Percentiles rank a stretch among this genome's conserved stretches.
Evolutionary conservation across 805 yeast species (phyloP).

Genomic region (Kodamaea fukazawae): DNA sequence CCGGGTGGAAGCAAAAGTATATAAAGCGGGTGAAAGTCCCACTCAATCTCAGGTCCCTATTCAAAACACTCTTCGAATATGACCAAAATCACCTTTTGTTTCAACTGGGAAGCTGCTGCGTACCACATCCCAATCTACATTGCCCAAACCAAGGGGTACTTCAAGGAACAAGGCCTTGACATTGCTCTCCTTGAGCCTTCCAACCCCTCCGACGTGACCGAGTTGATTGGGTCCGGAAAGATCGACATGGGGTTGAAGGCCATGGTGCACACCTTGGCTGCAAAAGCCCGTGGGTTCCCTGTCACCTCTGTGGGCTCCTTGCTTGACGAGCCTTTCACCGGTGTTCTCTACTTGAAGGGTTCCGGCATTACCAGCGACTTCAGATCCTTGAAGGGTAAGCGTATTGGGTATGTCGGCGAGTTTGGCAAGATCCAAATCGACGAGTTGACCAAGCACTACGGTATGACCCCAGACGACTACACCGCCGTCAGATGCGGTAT

Average conservation of each 20-base stretch:
- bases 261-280: constrained; percentile 59
- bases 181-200: constrained; percentile 54
- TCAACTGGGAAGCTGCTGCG: constrained; percentile 56
- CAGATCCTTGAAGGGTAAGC: constrained; percentile 50
- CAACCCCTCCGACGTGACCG: constrained; percentile 58
- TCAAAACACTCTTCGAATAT: constrained; percentile 26
- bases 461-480: constrained; percentile 54
- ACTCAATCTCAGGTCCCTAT: too few species aligned
- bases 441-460: constrained; percentile 53
- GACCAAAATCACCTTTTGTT: constrained; percentile 48
- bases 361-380: constrained; percentile 52
- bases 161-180: constrained; percentile 49
- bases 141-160: constrained; percentile 50
- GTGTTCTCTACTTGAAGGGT: constrained; percentile 49
- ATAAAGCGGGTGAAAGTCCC: background rate
- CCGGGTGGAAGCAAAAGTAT: background rate
- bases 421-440: constrained; percentile 59
- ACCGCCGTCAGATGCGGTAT: constrained; percentile 59
- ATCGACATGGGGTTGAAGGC: constrained; percentile 60
- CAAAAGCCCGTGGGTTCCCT: constrained; percentile 56
- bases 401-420: constrained; percentile 57
- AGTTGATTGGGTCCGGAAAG: constrained; percentile 54
- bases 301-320: constrained; percentile 55
- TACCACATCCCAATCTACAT: constrained; percentile 53
- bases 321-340: constrained; percentile 58